phyloP scores from a whole-genome alignment of 495 filamentous ascomycete species.

The Trichoderma erinaceum region DNA sequence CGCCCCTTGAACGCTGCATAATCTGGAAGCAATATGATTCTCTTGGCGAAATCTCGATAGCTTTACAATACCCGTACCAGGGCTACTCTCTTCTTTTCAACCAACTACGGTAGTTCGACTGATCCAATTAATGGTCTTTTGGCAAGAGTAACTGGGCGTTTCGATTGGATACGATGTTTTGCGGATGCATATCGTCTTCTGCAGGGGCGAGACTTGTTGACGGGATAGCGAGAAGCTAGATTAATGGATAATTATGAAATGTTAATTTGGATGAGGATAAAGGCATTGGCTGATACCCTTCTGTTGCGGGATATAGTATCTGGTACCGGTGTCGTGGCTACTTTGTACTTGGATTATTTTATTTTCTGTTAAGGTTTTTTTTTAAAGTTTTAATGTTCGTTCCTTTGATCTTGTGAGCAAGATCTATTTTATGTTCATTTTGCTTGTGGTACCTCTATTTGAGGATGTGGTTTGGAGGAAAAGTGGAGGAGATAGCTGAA shows the following conservation, averaged over 20 bases:
- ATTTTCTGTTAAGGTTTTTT: not conserved
- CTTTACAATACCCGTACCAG: too few relatives aligned
- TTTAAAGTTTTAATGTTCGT: not conserved
- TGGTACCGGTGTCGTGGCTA: conserved; percentile 3
- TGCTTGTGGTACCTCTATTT: not conserved
- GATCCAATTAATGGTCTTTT: too few relatives aligned
- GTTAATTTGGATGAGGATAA: not conserved
- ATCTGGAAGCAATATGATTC: too few relatives aligned
- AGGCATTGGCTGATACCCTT: not conserved
- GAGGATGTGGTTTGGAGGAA: not conserved
- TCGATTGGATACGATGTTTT: too few relatives aligned
- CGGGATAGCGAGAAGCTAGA: too few relatives aligned
- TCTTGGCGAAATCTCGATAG: too few relatives aligned
- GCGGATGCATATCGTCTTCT: too few relatives aligned
- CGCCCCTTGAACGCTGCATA: too few relatives aligned
- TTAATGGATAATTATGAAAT: not conserved
- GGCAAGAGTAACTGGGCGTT: too few relatives aligned
- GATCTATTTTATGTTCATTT: not conserved
- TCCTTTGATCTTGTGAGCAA: not conserved
- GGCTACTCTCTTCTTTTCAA: too few relatives aligned
- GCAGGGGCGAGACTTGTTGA: too few relatives aligned
- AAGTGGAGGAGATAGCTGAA: not conserved
- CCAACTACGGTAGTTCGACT: too few relatives aligned
- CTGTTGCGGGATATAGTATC: not conserved
- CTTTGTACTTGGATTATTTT: not conserved